Conservation (phyloP, 768 basidiomycete genomes). For the Hortiboletus flavorubellus region DNA sequence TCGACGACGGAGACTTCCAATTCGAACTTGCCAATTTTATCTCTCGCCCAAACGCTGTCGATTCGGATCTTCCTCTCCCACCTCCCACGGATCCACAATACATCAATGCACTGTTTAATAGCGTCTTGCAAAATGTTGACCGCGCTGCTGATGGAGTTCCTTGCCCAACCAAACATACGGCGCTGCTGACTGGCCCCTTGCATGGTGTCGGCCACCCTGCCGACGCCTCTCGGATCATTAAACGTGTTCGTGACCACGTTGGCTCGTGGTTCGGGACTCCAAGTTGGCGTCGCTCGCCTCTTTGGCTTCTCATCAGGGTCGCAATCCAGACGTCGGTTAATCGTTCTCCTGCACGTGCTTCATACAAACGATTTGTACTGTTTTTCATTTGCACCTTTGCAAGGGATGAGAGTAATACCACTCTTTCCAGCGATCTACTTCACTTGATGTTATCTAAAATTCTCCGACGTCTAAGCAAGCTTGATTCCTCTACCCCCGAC, state of each 20-base stretch:
- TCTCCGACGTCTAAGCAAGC: slow-evolving; percentile 15
- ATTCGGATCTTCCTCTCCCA: no score
- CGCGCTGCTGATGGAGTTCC: neutral
- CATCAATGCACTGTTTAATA: no score
- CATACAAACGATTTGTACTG: slow-evolving; percentile 48
- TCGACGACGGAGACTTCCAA: neutral
- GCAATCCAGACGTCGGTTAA: slow-evolving; percentile 25
- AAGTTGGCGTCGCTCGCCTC: slow-evolving; percentile 26
- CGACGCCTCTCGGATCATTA: no score
- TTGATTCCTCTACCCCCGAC: neutral
- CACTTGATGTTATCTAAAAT: slow-evolving; percentile 23
- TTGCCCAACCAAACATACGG: slow-evolving; percentile 21
- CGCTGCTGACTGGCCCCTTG: no score
- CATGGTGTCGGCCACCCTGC: no score
- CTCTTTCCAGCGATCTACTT: slow-evolving; percentile 21
- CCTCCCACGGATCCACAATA: no score
- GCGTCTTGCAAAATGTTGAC: no score
- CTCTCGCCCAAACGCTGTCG: no score
- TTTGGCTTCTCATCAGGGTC: slow-evolving; percentile 34
- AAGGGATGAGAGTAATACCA: slow-evolving; percentile 7
- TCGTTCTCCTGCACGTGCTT: slow-evolving; percentile 3
- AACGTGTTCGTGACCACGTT: slow-evolving; percentile 21
- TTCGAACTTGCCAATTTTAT: neutral
- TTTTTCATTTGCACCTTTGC: slow-evolving; percentile 35
- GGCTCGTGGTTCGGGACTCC: neutral